A percentile compares a stretch with the other conserved stretches of the same genome.
These are phyloP conservation scores for Kuraishia cidri DNA, from an alignment of 805 yeast genomes.

Conservation along the genomic window DNA sequence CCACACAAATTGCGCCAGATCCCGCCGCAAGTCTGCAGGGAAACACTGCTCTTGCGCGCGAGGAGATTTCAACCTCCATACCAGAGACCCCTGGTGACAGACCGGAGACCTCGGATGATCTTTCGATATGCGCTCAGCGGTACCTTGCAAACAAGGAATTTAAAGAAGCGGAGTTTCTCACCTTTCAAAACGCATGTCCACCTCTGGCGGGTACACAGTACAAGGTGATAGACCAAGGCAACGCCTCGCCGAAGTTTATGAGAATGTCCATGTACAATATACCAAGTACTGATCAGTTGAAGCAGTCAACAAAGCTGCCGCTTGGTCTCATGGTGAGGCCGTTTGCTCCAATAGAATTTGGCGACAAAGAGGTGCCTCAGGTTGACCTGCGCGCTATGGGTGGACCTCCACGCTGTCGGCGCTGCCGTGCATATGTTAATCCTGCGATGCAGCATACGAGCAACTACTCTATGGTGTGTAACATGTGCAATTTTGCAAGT, in stretches of 20 bases:
- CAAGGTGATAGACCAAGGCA: slow-evolving; percentile 72
- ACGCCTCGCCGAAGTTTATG: slow-evolving; percentile 72
- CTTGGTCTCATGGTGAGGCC: slow-evolving; percentile 78
- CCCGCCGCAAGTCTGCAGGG: no score
- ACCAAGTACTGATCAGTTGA: slow-evolving; percentile 65
- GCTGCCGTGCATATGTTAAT: slow-evolving; percentile 88
- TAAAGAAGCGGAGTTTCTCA: slow-evolving; percentile 41
- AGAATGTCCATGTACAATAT: slow-evolving; percentile 75
- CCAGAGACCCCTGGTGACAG: no score
- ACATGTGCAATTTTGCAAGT: slow-evolving; percentile 76
- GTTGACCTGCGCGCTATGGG: slow-evolving; percentile 47
- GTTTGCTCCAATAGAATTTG: slow-evolving; percentile 54
- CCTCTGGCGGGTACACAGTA: slow-evolving; percentile 75
- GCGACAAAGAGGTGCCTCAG: slow-evolving; percentile 53
- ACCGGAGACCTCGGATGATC: no score
- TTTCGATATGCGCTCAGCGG: slow-evolving; percentile 27
- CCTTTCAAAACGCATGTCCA: slow-evolving; percentile 73
- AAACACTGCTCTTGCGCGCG: no score
- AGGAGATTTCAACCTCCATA: no score
- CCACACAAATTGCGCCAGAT: no score
- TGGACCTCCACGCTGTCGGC: slow-evolving; percentile 83
- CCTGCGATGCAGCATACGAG: slow-evolving; percentile 67
- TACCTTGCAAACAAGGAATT: slow-evolving; percentile 21
- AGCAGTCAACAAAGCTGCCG: slow-evolving; percentile 68
- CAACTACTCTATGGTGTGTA: slow-evolving; percentile 66